These are phyloP conservation scores for Tardiomyces digboiensis DNA, from an alignment of 1,139 yeast species.

Conservation along the genomic window DNA sequence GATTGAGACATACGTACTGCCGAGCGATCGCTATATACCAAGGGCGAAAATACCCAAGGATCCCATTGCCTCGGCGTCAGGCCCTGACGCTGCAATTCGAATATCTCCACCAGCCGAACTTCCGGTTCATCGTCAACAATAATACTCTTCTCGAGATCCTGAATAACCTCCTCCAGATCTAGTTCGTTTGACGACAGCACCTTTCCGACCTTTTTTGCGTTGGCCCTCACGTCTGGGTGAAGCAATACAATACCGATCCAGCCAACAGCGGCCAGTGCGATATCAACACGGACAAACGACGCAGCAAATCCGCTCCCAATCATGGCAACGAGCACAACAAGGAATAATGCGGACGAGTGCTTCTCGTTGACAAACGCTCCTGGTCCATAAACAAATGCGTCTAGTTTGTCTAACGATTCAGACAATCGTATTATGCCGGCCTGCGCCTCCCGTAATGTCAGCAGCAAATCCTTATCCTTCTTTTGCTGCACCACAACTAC, in stretches of 20 bases:
- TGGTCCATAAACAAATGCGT: conserved; percentile 48
- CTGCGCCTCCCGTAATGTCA: conserved; percentile 54
- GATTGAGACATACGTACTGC: conserved; percentile 45
- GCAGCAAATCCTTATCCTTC: conserved; percentile 23
- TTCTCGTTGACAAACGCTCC: conserved; percentile 70
- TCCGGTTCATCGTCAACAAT: conserved; percentile 60
- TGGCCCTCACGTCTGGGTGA: conserved; percentile 24
- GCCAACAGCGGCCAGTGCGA: conserved; percentile 38
- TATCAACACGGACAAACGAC: conserved; percentile 57
- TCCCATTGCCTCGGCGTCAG: conserved; percentile 54
- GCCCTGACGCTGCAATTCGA: conserved; percentile 62
- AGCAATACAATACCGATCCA: conserved; percentile 18
- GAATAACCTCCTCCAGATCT: conserved; percentile 15
- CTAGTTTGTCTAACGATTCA: conserved; percentile 41
- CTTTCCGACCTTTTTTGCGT: conserved; percentile 15
- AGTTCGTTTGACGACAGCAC: conserved; percentile 13
- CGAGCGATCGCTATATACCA: conserved; percentile 45
- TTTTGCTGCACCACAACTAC: conserved; percentile 4
- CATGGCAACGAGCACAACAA: conserved; percentile 36
- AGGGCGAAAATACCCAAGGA: conserved; percentile 38
- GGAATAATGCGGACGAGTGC: conserved; percentile 45
- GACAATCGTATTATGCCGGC: conserved; percentile 51
- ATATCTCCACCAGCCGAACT: conserved; percentile 52
- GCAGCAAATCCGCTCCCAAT: conserved; percentile 43
- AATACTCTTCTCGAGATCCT: conserved; percentile 32